Conservation (phyloP, 257 asterid species). For the Asclepias syriaca region DNA sequence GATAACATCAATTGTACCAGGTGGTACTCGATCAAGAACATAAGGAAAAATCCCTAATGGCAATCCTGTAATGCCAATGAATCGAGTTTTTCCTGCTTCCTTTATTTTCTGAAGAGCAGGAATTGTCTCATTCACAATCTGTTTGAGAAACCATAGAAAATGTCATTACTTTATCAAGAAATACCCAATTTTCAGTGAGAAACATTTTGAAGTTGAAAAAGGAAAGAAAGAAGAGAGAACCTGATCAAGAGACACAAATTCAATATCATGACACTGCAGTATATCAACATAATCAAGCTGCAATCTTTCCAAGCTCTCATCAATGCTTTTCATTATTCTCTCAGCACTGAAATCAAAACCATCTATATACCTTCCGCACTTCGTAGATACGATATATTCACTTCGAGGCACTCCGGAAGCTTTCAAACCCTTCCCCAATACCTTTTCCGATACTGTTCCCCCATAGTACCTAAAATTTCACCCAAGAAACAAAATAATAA, state of each 20-base stretch:
- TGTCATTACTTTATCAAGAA: not conserved
- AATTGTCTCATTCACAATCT: slow-evolving; percentile 92
- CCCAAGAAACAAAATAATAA: not conserved
- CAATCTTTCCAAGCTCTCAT: slow-evolving; percentile 90
- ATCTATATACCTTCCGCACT: slow-evolving; percentile 87
- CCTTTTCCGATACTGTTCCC: slow-evolving; percentile 75
- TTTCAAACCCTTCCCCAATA: slow-evolving; percentile 79
- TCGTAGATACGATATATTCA: slow-evolving; percentile 82
- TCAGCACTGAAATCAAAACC: slow-evolving; percentile 98
- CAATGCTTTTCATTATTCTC: slow-evolving; percentile 83
- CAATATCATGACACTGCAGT: slow-evolving; percentile 90
- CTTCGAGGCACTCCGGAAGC: slow-evolving; percentile 80
- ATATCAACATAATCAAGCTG: slow-evolving; percentile 98
- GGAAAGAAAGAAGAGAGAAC: slow-evolving; percentile 21
- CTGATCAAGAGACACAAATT: slow-evolving; percentile 93
- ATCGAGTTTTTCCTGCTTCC: slow-evolving; percentile 75
- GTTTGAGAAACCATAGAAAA: slow-evolving; percentile 18
- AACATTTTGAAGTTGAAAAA: not conserved
- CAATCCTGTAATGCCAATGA: slow-evolving; percentile 93
- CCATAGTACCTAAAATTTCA: slow-evolving; percentile 67
- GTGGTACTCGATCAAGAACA: slow-evolving; percentile 79
- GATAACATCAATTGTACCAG: slow-evolving; percentile 74
- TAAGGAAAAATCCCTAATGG: slow-evolving; percentile 72
- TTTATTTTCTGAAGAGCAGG: slow-evolving; percentile 81
- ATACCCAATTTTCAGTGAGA: not conserved